These are phyloP conservation scores for Yamadazyma trypodendri DNA, from an alignment of 1,139 yeast species.

Conservation along the genomic window DNA sequence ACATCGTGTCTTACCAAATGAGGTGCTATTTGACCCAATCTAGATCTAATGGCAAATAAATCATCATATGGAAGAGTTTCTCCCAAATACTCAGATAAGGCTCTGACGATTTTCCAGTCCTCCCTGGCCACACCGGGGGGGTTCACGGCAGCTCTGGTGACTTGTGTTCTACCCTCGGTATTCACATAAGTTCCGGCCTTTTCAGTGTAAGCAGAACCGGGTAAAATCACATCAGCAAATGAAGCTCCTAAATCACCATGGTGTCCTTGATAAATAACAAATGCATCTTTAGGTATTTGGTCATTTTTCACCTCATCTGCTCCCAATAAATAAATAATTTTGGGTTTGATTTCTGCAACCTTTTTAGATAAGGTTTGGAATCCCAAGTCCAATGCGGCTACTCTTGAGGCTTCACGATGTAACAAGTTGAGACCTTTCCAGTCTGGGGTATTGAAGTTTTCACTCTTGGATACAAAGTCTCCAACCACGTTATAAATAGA, in stretches of 20 bases:
- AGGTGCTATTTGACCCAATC: constrained; percentile 80
- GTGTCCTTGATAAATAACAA: constrained; percentile 89
- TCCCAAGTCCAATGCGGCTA: constrained; percentile 84
- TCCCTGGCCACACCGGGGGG: constrained; percentile 94
- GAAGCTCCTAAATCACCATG: constrained; percentile 92
- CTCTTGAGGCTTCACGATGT: constrained; percentile 85
- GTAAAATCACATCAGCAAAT: constrained; percentile 82
- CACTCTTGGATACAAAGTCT: constrained; percentile 57
- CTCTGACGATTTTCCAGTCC: constrained; percentile 89
- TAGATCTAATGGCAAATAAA: constrained; percentile 62
- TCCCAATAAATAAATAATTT: constrained; percentile 76
- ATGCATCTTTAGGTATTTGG: constrained; percentile 80
- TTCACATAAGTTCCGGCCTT: constrained; percentile 86
- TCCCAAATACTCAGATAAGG: constrained; percentile 75
- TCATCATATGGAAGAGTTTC: constrained; percentile 78
- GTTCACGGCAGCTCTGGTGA: constrained; percentile 82
- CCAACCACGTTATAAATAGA: constrained; percentile 64
- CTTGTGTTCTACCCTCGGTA: constrained; percentile 88
- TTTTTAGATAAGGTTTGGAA: constrained; percentile 59
- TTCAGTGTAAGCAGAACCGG: constrained; percentile 89
- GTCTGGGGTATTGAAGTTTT: constrained; percentile 63
- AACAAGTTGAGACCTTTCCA: constrained; percentile 85
- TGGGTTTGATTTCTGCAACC: constrained; percentile 55
- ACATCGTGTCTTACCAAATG: constrained; percentile 75
- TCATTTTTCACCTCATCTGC: constrained; percentile 76